phyloP scores from a whole-genome alignment of 2,329 filamentous ascomycete genomes.

The Diplocarpon rosae region DNA sequence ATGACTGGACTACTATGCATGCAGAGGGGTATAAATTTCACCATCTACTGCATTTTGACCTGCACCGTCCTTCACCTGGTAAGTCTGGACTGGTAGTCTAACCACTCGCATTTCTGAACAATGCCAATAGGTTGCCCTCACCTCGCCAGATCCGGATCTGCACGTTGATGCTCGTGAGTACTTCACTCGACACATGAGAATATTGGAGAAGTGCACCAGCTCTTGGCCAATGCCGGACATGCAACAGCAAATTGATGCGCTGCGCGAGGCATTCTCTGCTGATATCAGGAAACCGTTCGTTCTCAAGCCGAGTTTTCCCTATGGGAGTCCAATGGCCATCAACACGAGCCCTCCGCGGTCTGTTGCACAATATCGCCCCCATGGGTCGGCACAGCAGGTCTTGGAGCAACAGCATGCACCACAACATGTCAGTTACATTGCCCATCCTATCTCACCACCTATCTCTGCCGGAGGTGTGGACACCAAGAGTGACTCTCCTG shows the following conservation, averaged over 20 bases:
- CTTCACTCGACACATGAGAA: conserved; percentile 88
- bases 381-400: conserved; percentile 29
- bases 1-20: conserved; percentile 77
- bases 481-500: conserved; percentile 66
- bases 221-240: conserved; percentile 85
- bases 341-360: conserved; percentile 19
- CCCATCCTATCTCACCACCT: conserved; percentile 69
- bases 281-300: conserved; percentile 79
- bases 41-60: conserved; percentile 82
- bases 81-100: conserved; percentile 31
- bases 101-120: conserved; percentile 4
- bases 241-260: conserved; percentile 77
- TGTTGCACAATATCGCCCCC: conserved; percentile 22
- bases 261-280: conserved; percentile 84
- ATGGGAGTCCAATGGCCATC: conserved; percentile 53
- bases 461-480: conserved; percentile 62
- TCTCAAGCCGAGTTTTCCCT: conserved; percentile 77
- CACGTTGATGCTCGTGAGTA: conserved; percentile 77
- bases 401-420: conserved; percentile 41
- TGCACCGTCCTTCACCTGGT: conserved; percentile 92
- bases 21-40: conserved; percentile 89
- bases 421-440: conserved; percentile 55
- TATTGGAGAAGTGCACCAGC: conserved; percentile 73
- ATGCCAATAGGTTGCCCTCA: conserved; percentile 64
- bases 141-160: conserved; percentile 82